phyloP scores from a whole-genome alignment of 2,329 filamentous ascomycete genomes.

The Passalora sequoiae region DNA sequence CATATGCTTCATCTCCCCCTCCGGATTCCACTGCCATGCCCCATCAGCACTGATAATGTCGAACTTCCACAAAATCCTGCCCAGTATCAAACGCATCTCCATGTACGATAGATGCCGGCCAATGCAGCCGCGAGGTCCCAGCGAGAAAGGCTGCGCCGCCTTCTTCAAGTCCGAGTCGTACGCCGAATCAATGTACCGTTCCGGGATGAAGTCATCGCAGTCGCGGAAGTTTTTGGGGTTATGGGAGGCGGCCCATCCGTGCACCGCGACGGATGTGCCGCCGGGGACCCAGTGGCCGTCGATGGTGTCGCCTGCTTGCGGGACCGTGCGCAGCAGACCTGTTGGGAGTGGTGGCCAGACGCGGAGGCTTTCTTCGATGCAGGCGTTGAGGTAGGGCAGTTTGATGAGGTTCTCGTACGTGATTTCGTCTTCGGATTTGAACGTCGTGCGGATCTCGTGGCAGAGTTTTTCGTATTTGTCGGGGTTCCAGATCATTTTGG shows the following conservation, averaged over 20 bases:
- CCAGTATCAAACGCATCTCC: too few species aligned
- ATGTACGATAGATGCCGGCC: too few species aligned
- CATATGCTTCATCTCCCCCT: too few species aligned
- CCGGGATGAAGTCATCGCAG: conserved; percentile 1
- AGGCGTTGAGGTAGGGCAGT: conserved; percentile 13
- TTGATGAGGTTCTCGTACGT: not conserved
- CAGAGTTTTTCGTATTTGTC: not conserved
- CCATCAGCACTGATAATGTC: too few species aligned
- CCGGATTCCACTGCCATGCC: too few species aligned
- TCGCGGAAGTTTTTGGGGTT: not conserved
- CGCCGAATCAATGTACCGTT: conserved; percentile 2
- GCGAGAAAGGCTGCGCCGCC: too few species aligned
- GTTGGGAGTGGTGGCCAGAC: conserved; percentile 5
- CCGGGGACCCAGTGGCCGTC: conserved; percentile 6
- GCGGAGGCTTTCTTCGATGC: conserved; percentile 8
- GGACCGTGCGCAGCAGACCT: conserved; percentile 3
- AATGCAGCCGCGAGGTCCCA: too few species aligned
- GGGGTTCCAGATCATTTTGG: not conserved
- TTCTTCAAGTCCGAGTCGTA: too few species aligned
- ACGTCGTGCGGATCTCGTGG: not conserved
- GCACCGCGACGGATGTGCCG: not conserved
- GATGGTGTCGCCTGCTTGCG: conserved; percentile 7
- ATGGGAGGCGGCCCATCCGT: too few species aligned
- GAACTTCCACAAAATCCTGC: too few species aligned
- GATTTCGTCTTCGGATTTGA: not conserved